Conservation (phyloP, 768 basidiomycete genomes). For the Termitomyces sp. region DNA sequence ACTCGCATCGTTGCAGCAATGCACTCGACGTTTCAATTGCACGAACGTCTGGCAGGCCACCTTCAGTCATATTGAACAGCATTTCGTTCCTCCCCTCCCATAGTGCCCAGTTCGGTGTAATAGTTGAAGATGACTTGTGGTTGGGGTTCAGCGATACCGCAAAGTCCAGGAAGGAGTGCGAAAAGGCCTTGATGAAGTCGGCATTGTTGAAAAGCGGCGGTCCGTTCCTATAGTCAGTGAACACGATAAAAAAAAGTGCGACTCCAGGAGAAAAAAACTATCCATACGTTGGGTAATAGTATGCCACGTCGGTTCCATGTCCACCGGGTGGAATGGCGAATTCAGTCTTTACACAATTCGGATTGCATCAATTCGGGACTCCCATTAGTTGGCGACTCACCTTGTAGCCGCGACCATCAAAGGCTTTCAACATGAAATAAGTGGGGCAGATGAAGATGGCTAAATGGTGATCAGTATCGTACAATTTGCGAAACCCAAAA, state of each 20-base stretch:
- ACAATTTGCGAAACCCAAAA: neutral
- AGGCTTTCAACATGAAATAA: conserved; percentile 32
- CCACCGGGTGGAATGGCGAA: conserved; percentile 39
- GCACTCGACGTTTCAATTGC: conserved; percentile 23
- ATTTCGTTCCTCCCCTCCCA: conserved; percentile 36
- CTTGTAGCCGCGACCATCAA: conserved; percentile 28
- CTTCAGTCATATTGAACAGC: conserved; percentile 41
- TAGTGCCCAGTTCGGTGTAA: conserved; percentile 32
- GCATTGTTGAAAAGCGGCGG: conserved; percentile 30
- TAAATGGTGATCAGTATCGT: conserved; percentile 3
- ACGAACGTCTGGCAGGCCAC: conserved; percentile 26
- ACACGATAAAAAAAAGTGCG: neutral
- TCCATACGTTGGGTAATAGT: conserved; percentile 39
- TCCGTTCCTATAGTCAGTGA: neutral
- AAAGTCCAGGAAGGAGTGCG: conserved; percentile 36
- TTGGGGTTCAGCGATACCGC: conserved; percentile 28
- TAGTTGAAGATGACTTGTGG: conserved; percentile 25
- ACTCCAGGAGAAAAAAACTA: neutral
- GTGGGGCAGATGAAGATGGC: conserved; percentile 47
- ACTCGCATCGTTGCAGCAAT: conserved; percentile 34
- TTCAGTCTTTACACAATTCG: conserved; percentile 25
- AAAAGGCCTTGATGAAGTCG: conserved; percentile 32
- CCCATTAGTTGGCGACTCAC: conserved; percentile 11
- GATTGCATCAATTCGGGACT: neutral
- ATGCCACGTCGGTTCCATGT: conserved; percentile 34